These are phyloP conservation scores for Wickerhamomyces bisporus DNA, from an alignment of 805 yeast species.

Conservation along the genomic window DNA sequence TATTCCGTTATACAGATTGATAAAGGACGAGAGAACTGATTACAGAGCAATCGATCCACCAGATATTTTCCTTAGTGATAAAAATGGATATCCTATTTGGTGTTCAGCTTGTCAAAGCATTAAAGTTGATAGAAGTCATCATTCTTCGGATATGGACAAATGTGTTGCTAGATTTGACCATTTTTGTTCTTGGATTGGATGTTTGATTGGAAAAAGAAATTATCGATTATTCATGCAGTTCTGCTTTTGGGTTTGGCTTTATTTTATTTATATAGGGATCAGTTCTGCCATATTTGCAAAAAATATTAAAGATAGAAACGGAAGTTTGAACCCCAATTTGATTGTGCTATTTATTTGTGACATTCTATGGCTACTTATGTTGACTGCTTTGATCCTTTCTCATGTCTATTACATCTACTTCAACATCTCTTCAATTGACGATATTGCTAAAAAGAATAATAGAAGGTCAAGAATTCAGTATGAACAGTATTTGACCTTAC, in stretches of 20 bases:
- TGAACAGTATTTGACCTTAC: slow-evolving; percentile 24
- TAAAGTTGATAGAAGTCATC: slow-evolving; percentile 67
- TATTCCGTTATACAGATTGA: slow-evolving; percentile 31
- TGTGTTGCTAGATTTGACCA: slow-evolving; percentile 83
- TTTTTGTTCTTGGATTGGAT: slow-evolving; percentile 74
- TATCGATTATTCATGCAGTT: slow-evolving; percentile 55
- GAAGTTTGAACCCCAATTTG: slow-evolving; percentile 40
- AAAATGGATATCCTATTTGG: slow-evolving; percentile 71
- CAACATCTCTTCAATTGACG: slow-evolving; percentile 60
- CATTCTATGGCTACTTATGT: slow-evolving; percentile 41
- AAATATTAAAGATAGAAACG: slow-evolving; percentile 18
- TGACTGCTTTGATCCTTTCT: slow-evolving; percentile 35
- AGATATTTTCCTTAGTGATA: slow-evolving; percentile 58
- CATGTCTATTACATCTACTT: slow-evolving; percentile 39
- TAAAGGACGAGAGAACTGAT: slow-evolving; percentile 18
- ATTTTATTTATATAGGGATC: slow-evolving; percentile 36
- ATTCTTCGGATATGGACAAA: slow-evolving; percentile 45
- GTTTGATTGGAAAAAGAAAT: slow-evolving; percentile 64
- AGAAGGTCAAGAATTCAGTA: slow-evolving; percentile 14
- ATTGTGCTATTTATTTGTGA: slow-evolving; percentile 41
- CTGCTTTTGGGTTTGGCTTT: slow-evolving; percentile 31
- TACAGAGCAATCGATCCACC: slow-evolving; percentile 41
- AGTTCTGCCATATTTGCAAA: slow-evolving; percentile 32
- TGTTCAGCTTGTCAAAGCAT: slow-evolving; percentile 63
- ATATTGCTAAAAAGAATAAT: slow-evolving; percentile 34